Percentiles rank a stretch among this genome's conserved stretches.
phyloP scores from a whole-genome alignment of 2,329 filamentous ascomycete species.

The Aspergillus fischeri region DNA sequence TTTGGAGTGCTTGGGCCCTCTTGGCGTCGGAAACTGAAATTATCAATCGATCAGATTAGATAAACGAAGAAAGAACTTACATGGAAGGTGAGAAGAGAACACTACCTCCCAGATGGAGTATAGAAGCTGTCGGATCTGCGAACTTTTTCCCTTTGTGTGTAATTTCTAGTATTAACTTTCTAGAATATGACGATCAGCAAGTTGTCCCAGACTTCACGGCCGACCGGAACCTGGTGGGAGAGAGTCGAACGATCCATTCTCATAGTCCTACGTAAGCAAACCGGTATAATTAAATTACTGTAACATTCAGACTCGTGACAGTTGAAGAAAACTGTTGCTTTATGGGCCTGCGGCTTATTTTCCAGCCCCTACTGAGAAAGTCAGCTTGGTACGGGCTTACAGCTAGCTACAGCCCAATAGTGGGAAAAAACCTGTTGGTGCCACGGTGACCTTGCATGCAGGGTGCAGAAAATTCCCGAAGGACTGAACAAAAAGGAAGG shows the following conservation, averaged over 20 bases:
- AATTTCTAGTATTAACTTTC: neutral
- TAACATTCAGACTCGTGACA: neutral
- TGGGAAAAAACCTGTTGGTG: neutral
- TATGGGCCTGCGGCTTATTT: neutral
- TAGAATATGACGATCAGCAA: neutral
- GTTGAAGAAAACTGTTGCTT: neutral
- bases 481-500: neutral
- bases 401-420: no score
- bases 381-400: no score
- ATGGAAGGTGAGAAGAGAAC: neutral
- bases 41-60: slow-evolving; percentile 17
- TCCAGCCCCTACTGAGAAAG: neutral
- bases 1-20: neutral
- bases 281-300: neutral
- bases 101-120: neutral
- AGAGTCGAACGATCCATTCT: neutral
- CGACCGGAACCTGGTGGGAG: neutral
- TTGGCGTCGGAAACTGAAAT: neutral
- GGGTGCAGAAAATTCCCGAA: neutral
- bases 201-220: neutral
- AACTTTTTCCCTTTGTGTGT: no score
- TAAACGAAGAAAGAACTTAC: slow-evolving; percentile 1
- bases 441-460: neutral
- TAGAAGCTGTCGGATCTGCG: neutral
- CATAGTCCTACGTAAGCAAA: neutral